These are phyloP conservation scores for Symmetrospora coprosmae DNA, from an alignment of 768 basidiomycete species.

Conservation along the genomic window DNA sequence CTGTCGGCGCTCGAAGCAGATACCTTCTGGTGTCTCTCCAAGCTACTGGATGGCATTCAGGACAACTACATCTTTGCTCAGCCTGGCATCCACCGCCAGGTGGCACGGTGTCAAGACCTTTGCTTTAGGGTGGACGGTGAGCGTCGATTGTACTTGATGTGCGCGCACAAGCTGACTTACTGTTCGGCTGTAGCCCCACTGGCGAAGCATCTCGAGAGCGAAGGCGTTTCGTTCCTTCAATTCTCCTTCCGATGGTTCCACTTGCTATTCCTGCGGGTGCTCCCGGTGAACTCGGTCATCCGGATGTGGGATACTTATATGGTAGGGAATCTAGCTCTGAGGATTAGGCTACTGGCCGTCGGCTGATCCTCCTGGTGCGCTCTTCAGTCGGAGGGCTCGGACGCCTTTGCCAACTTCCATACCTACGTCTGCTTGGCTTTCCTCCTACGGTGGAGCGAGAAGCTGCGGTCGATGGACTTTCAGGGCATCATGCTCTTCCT, in stretches of 20 bases:
- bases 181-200: slow-evolving; percentile 51
- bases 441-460: slow-evolving; percentile 85
- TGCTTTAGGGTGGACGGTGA: slow-evolving; percentile 75
- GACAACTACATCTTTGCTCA: slow-evolving; percentile 96
- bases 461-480: slow-evolving; percentile 91
- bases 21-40: slow-evolving; percentile 93
- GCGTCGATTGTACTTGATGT: slow-evolving; percentile 26
- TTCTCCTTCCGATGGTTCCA: slow-evolving; percentile 99
- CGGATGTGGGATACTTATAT: slow-evolving; percentile 99
- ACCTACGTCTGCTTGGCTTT: slow-evolving; percentile 96
- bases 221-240: slow-evolving; percentile 98
- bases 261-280: slow-evolving; percentile 92
- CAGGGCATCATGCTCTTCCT: slow-evolving; percentile 41
- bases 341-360: not conserved
- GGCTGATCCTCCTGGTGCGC: not conserved
- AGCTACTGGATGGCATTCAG: slow-evolving; percentile 89
- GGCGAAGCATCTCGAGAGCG: slow-evolving; percentile 65
- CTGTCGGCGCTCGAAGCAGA: slow-evolving; percentile 87
- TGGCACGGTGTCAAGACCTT: slow-evolving; percentile 83
- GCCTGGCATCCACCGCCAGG: slow-evolving; percentile 87
- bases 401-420: slow-evolving; percentile 98
- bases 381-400: slow-evolving; percentile 77
- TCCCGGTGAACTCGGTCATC: slow-evolving; percentile 89
- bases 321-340: slow-evolving; percentile 43
- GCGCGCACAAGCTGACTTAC: not conserved